A percentile compares a stretch with the other conserved stretches of the same genome.
phyloP scores from a whole-genome alignment of 106 monocot genomes.

The Platanthera zijinensis region DNA sequence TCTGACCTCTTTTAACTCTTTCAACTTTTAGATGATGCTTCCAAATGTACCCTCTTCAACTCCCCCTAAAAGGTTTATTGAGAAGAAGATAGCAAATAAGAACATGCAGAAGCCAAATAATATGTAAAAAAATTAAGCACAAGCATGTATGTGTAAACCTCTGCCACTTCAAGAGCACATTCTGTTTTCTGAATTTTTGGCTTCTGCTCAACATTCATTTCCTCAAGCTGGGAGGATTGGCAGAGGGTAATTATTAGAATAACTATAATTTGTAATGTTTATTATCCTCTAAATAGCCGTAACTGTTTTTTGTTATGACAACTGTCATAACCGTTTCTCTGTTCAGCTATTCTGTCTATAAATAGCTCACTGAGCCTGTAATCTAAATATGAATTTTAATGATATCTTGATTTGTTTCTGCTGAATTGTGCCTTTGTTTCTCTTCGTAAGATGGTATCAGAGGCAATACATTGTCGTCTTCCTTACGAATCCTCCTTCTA shows the following conservation, averaged over 20 bases:
- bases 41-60: constrained; percentile 38
- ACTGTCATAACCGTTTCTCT: too few relatives aligned
- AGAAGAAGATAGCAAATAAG: background rate
- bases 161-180: constrained; percentile 33
- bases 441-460: too few relatives aligned
- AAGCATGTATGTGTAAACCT: constrained; percentile 31
- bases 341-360: too few relatives aligned
- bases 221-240: constrained; percentile 24
- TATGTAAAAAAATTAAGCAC: background rate
- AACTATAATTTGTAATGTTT: background rate
- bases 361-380: too few relatives aligned
- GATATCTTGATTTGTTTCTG: too few relatives aligned
- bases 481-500: too few relatives aligned
- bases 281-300: too few relatives aligned
- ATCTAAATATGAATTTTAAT: too few relatives aligned
- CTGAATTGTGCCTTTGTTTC: too few relatives aligned
- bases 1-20: constrained; percentile 42
- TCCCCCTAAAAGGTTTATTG: constrained; percentile 34
- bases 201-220: constrained; percentile 33
- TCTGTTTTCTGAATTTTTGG: constrained; percentile 31
- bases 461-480: too few relatives aligned
- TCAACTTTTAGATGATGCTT: constrained; percentile 45
- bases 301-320: too few relatives aligned
- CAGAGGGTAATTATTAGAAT: background rate
- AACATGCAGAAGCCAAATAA: background rate